A percentile compares a stretch with the other conserved stretches of the same genome.
Evolutionary conservation across 352 stramenopile genomes (phyloP).

Genomic region (Phytophthora europaea): DNA sequence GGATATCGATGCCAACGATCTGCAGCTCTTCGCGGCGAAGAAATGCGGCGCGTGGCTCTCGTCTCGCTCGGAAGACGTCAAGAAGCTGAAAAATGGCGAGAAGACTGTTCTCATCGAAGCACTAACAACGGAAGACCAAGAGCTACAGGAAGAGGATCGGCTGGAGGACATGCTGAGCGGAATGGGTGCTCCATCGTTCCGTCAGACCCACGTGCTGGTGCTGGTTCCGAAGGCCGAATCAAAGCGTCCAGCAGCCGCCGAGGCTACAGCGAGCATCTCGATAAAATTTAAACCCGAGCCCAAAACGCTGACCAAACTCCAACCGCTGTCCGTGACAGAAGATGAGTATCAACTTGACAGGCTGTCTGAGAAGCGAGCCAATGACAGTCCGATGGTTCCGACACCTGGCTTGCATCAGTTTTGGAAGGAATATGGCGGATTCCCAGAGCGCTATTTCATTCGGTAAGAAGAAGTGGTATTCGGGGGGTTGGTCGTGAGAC

Average conservation of each 20-base stretch:
- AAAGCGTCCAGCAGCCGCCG: not conserved
- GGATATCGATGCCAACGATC: not conserved
- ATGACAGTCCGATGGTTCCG: not conserved
- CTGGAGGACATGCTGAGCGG: not conserved
- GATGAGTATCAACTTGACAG: not conserved
- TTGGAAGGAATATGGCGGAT: constrained; percentile 16
- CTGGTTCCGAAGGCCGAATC: not conserved
- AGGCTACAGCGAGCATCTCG: no score
- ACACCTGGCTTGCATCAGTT: constrained; percentile 23
- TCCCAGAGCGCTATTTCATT: constrained; percentile 17
- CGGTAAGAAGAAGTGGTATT: constrained; percentile 19
- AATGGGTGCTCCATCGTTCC: not conserved
- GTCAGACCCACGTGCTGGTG: not conserved
- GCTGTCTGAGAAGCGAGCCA: not conserved
- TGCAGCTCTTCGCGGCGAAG: constrained; percentile 4
- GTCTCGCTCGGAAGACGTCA: not conserved
- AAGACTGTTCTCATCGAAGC: not conserved
- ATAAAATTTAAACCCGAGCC: not conserved
- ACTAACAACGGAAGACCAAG: not conserved
- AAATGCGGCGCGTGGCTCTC: not conserved
- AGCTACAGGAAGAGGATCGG: not conserved
- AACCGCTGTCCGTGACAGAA: not conserved
- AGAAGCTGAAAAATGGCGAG: constrained; percentile 10
- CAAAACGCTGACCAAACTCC: not conserved
- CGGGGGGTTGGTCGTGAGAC: constrained; percentile 14